Conservation (phyloP, 139 green algal species). For the Raphidocelis subcapitata region DNA sequence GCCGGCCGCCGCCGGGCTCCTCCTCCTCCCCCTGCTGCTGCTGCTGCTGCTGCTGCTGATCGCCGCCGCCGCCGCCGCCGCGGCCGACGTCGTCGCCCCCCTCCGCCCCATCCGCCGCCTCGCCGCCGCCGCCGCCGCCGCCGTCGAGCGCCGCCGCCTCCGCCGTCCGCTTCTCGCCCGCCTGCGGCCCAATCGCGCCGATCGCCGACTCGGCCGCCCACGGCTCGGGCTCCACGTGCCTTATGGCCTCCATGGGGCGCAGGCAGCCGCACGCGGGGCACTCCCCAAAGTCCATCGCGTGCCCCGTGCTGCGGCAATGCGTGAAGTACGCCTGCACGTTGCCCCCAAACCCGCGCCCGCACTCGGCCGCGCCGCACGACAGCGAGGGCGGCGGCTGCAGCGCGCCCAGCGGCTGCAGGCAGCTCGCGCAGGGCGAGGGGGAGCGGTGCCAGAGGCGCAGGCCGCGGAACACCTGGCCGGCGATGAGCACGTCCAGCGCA, state of each 20-base stretch:
- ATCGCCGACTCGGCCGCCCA: no score
- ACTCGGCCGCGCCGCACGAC: not conserved
- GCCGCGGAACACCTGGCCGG: slow-evolving; percentile 42
- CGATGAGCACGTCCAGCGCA: slow-evolving; percentile 45
- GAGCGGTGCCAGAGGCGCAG: slow-evolving; percentile 64
- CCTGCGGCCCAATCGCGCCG: no score
- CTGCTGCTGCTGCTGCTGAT: no score
- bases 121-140: not conserved
- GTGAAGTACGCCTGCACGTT: not conserved
- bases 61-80: no score
- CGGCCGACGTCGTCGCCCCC: no score
- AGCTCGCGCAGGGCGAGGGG: slow-evolving; percentile 39
- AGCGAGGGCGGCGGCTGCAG: not conserved
- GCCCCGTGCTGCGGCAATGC: not conserved
- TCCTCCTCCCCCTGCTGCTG: no score
- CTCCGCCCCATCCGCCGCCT: no score
- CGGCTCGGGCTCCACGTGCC: no score
- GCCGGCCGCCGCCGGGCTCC: no score
- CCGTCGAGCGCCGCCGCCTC: no score
- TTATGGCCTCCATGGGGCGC: not conserved
- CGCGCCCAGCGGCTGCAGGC: slow-evolving; percentile 28
- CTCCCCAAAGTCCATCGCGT: not conserved
- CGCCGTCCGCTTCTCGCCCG: no score
- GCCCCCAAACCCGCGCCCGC: not conserved
- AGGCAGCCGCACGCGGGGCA: not conserved